phyloP scores from a whole-genome alignment of 345 rosid genomes.

The Eucalyptus brandiana region DNA sequence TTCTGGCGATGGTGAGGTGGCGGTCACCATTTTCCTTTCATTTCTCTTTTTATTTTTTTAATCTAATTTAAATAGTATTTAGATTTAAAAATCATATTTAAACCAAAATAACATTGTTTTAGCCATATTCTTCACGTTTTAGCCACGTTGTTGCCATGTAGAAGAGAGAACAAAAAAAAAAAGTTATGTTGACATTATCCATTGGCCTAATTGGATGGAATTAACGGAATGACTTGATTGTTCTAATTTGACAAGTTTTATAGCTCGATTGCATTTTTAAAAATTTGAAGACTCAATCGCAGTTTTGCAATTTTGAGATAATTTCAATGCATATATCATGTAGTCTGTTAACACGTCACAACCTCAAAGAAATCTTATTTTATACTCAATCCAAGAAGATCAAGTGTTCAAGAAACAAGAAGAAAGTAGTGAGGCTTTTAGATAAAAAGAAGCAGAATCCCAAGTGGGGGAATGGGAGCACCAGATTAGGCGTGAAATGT shows the following conservation, averaged over 20 bases:
- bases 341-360: background rate
- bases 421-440: background rate
- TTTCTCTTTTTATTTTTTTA: too few relatives aligned
- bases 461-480: background rate
- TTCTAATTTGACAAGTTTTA: too few relatives aligned
- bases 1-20: background rate
- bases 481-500: constrained; percentile 3
- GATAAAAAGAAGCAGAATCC: background rate
- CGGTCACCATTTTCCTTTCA: too few relatives aligned
- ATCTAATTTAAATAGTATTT: too few relatives aligned
- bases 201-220: background rate
- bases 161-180: background rate
- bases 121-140: background rate
- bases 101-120: background rate
- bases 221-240: too few relatives aligned
- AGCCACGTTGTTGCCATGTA: background rate
- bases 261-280: too few relatives aligned
- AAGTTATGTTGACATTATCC: too few relatives aligned
- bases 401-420: background rate
- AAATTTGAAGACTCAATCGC: too few relatives aligned
- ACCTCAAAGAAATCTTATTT: background rate
- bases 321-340: background rate
- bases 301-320: too few relatives aligned
- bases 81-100: too few relatives aligned
- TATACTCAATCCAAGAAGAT: background rate